Conservation (phyloP, 805 yeast genomes). For the Teunomyces aglyptinius region DNA sequence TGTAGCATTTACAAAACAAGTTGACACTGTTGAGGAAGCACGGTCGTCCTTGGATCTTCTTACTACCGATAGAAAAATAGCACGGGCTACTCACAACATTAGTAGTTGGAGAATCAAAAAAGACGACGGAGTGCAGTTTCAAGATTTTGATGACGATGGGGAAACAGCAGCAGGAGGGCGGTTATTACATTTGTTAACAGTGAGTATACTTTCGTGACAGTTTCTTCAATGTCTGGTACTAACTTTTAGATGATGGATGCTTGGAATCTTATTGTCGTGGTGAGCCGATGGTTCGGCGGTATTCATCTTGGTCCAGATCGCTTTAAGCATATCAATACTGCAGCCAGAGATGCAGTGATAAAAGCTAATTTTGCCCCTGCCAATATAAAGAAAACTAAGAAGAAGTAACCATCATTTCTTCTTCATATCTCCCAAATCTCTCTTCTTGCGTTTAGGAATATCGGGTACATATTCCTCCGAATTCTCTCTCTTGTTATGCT, state of each 20-base stretch:
- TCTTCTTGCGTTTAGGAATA: conserved; percentile 12
- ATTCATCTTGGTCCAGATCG: conserved; percentile 88
- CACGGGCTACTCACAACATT: conserved; percentile 76
- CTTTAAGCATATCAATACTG: conserved; percentile 87
- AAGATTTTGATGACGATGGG: conserved; percentile 96
- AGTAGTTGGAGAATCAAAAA: conserved; percentile 77
- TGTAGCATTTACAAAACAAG: conserved; percentile 69
- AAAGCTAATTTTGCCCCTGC: conserved; percentile 51
- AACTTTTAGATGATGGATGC: conserved; percentile 61
- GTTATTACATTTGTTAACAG: conserved; percentile 70
- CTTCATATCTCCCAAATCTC: conserved; percentile 1
- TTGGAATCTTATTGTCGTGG: conserved; percentile 82
- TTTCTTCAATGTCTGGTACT: conserved; percentile 15
- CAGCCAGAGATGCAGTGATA: conserved; percentile 80
- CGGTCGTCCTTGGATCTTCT: conserved; percentile 48
- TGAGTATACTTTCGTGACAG: conserved; percentile 23
- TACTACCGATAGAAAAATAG: conserved; percentile 62
- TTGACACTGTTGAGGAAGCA: conserved; percentile 68
- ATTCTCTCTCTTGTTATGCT: conserved; percentile 9
- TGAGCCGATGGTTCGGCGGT: conserved; percentile 93
- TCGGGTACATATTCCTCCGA: conserved; percentile 13
- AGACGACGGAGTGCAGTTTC: conserved; percentile 55
- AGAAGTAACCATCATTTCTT: conserved; percentile 14
- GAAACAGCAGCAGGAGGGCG: conserved; percentile 95
- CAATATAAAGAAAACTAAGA: conserved; percentile 21